Evolutionary conservation across 2,329 filamentous ascomycete genomes (phyloP), one percentile per base, ranked within the genome.

Genomic region (Ophiostoma ulmi): DNA sequence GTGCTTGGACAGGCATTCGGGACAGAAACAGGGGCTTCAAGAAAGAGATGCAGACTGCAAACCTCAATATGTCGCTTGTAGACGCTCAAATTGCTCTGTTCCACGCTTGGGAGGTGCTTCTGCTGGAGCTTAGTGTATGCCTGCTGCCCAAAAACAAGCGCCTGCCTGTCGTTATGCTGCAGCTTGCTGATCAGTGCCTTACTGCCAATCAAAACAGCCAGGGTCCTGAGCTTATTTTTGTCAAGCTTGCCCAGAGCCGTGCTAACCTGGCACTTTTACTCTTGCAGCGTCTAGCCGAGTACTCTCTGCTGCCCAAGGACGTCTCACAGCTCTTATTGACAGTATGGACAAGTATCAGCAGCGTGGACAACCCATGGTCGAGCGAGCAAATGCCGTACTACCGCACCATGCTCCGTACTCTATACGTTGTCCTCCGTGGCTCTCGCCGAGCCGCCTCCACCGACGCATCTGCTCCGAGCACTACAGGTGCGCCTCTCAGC

Each of bases 51-150:
- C 87, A 90, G 76, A 88, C 89, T 72, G 95, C 94, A 61, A 99
- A 99, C 78, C 83, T 91, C 73, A 98, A 99, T 79, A 79, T 99
- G 69, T 97, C 94, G 35, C 83, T 97, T 44, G 93, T 99, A 44
- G 93, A 98, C 78, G 92, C 94, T 35, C 93, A 99, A 81, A 90
- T 95, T 74, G 87, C 88, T 63, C 86, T 99, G 22, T 90, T 97
- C 74, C 89, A 92, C 75, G 91, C 92, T 70, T 98, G 94, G 93
- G 94, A 96, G 78, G 89, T 92, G 72, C 84, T 99, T 10, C 87
- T 94, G 17, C 85, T 95, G 68, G 94, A 97, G 76, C 85, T 99
- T 67, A 92, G 91, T 77, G 87, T 87, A 52, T 87, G 84, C 72
- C 79, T 88, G n/a, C 73, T 80, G 66, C 84, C 84, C 1, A 79